Evolutionary conservation across 257 asterid species (phyloP), one percentile per base, ranked within the genome.

Genomic region (Scutellaria barbata): DNA sequence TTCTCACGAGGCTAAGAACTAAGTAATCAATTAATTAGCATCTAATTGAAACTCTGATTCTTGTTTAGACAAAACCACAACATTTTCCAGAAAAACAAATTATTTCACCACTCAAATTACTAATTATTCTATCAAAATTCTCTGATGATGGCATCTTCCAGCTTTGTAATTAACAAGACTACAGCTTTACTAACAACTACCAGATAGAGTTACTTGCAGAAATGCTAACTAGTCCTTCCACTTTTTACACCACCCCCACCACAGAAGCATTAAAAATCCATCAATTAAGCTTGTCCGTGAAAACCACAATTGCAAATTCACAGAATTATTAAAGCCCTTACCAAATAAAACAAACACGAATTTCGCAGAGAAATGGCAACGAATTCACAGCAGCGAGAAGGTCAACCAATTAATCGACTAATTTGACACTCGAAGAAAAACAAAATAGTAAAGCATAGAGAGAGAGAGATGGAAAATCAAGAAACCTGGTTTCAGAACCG

Each of bases 401-500:
- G 11, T 6, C n/a, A 63, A 65, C 20, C 61, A 40, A 62, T 1
- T 10, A 50, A 73, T 46, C 4, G 35, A 30, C 5, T 30, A 30
- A 30, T 30, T 30, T 14, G 62, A 68, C 37, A 52, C 30, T 61
- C 55, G 43, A 6, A 54, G 69, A 60, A 45, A 53, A 5, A 17
- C 5, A 48, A 69, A 63, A 20, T 62, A 42, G 30, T 30, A n/a
- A 54, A 37, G 47, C 73, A 60, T 6, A 48, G 0, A 18, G 53
- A 17, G 39, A 56, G n/a, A 61, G 41, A 71, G 39, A 43, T 25
- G 48, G 74, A 65, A 30, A 59, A 33, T 62, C 45, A 8, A 57
- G 57, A 37, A n/a, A 77, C 82, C 82, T 81, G 74, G 20, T 62
- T 74, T 42, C 10, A 58, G 62, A 68, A 73, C 40, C 3, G 59